Evolutionary conservation across 495 filamentous ascomycete species (phyloP).

Genomic region (Penicillium coprophilum): DNA sequence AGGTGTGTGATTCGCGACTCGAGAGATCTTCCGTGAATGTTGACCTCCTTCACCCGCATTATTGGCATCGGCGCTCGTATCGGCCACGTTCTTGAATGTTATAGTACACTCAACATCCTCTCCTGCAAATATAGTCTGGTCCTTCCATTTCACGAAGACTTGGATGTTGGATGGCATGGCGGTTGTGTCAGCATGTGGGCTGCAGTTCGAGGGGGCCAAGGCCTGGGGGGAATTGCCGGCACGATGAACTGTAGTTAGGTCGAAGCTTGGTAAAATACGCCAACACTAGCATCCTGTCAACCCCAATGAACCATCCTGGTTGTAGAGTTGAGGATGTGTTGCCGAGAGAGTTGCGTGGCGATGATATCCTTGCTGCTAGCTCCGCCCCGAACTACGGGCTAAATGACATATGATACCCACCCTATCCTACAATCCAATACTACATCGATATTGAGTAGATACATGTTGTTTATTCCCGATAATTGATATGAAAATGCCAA

Average conservation of each 20-base stretch:
- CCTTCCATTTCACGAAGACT: slow-evolving; percentile 92
- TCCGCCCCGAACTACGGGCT: slow-evolving; percentile 7
- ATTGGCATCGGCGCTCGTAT: slow-evolving; percentile 32
- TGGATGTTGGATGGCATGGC: slow-evolving; percentile 69
- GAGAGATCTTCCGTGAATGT: slow-evolving; percentile 48
- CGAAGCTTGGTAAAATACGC: slow-evolving; percentile 14
- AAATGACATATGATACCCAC: slow-evolving; percentile 10
- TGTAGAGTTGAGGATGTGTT: slow-evolving; percentile 15
- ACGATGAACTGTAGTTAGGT: slow-evolving; percentile 9
- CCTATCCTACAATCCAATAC: not conserved
- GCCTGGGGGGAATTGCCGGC: slow-evolving; percentile 16
- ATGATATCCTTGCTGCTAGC: slow-evolving; percentile 9
- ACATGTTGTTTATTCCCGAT: not conserved
- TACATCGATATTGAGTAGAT: not conserved
- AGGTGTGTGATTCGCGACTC: slow-evolving; percentile 39
- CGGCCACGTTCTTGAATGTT: slow-evolving; percentile 87
- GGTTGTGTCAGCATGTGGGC: slow-evolving; percentile 40
- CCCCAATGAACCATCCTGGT: slow-evolving; percentile 24
- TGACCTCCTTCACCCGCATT: slow-evolving; percentile 35
- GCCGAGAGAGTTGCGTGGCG: slow-evolving; percentile 21
- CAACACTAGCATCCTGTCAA: slow-evolving; percentile 33
- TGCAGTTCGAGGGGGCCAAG: slow-evolving; percentile 20
- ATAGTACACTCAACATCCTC: slow-evolving; percentile 93
- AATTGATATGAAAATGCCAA: not conserved
- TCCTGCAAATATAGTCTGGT: slow-evolving; percentile 88